Evolutionary conservation across 495 filamentous ascomycete genomes (phyloP), one percentile per base, ranked within the genome.

Genomic region (Penicillium paradoxum): DNA sequence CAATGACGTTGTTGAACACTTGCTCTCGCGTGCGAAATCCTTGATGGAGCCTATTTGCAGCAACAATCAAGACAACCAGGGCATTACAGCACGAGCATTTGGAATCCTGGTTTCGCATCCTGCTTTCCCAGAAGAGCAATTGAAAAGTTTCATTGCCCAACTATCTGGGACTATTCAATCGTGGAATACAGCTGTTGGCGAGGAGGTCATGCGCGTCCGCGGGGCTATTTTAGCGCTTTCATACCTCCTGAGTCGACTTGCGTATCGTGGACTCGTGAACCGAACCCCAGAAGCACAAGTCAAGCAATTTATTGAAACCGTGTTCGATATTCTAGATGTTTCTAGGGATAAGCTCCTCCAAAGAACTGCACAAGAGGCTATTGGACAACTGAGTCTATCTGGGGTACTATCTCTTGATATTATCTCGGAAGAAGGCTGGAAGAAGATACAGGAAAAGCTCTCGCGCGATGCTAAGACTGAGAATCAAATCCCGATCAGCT

Each of bases 41-140:
- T 66, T 91, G 14, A 64, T 80, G 41, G 65, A 74, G n/a, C 66
- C 83, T 3, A 73, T 91, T 44, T 75, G 71, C 36, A 88, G 86
- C 25, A 92, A 88, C 70, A 83, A 87, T 56, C 75, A 79, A 37
- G 77, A 80, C 15, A 73, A 85, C 8, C 77, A 90, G 30, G 68
- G 71, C 36, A 71, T 80, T 14, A 81, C 84, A 7, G 83, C 89
- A 25, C 81, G 83, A 44, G 80, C 84, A 0, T 85, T 92, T 55
- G 93, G 93, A 4, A 83, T 97, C 21, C 69, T 97, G 2, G 83
- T 80, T 3, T 85, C 89, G 2, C 84, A 91, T 58, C 73, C 77
- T 18, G 58, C 73, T 47, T 74, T 75, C 21, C 15, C 68, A 9
- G 60, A 70, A 14, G 51, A 51, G 3, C 48, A 67, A 4, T 51